These are phyloP conservation scores for Melaleuca quinquenervia DNA, from an alignment of 345 rosid species.

Conservation along the genomic window DNA sequence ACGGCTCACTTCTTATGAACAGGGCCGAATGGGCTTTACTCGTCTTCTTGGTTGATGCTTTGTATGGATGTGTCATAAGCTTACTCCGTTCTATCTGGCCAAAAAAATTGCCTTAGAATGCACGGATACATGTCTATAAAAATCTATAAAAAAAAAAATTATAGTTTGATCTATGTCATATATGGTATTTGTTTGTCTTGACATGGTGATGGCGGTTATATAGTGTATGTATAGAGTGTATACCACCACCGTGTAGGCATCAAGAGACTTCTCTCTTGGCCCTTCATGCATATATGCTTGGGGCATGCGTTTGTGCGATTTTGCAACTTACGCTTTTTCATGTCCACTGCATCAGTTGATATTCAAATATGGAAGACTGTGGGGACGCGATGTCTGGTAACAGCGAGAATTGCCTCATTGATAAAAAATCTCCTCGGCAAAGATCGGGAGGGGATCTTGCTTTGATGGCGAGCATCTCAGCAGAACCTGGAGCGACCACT, in stretches of 20 bases:
- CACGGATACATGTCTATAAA: no score
- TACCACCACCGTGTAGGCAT: neutral
- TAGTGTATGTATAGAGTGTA: no score
- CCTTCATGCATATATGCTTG: neutral
- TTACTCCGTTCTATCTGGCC: no score
- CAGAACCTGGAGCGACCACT: no score
- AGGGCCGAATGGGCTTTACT: neutral
- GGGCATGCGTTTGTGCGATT: neutral
- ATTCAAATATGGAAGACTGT: neutral
- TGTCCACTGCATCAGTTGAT: neutral
- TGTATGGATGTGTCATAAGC: neutral
- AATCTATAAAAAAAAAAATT: no score
- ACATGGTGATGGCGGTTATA: no score
- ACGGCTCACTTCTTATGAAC: neutral
- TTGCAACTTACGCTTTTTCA: neutral
- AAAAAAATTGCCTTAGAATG: no score
- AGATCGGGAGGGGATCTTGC: neutral
- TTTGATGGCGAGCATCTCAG: no score
- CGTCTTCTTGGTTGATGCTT: neutral
- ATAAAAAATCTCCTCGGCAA: no score
- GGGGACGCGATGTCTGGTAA: neutral
- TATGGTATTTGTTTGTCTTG: no score
- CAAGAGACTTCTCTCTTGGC: neutral
- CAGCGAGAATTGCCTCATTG: neutral
- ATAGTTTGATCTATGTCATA: no score